phyloP scores from a whole-genome alignment of 2,329 filamentous ascomycete species.

The Huntiella moniliformis region DNA sequence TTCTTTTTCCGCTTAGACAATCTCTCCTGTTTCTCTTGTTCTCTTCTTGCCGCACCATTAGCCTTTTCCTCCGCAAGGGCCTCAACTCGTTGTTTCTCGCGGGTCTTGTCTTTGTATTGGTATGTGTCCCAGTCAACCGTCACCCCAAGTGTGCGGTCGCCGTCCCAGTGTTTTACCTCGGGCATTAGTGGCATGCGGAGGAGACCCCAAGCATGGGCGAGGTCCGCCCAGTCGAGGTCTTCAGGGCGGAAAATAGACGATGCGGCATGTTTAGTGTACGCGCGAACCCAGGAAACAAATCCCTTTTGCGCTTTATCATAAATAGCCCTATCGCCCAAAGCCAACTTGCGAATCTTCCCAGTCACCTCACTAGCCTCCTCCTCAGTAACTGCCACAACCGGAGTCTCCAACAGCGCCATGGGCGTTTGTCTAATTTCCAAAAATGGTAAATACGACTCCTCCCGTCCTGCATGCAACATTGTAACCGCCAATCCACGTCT shows the following conservation, averaged over 20 bases:
- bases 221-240: slow-evolving; percentile 70
- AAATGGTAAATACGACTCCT: slow-evolving; percentile 81
- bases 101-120: slow-evolving; percentile 51
- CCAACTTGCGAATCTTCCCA: slow-evolving; percentile 39
- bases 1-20: slow-evolving; percentile 40
- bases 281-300: slow-evolving; percentile 84
- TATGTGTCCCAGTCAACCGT: slow-evolving; percentile 49
- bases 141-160: slow-evolving; percentile 43
- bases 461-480: slow-evolving; percentile 64
- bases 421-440: slow-evolving; percentile 76
- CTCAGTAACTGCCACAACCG: slow-evolving; percentile 36
- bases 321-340: slow-evolving; percentile 34
- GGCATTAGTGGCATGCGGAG: slow-evolving; percentile 85
- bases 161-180: slow-evolving; percentile 56
- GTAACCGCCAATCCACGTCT: slow-evolving; percentile 70
- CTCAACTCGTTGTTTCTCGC: slow-evolving; percentile 45
- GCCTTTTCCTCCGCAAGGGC: slow-evolving; percentile 33
- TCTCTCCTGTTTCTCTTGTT: slow-evolving; percentile 21
- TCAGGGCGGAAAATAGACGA: slow-evolving; percentile 72
- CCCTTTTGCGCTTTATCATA: slow-evolving; percentile 80
- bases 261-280: slow-evolving; percentile 80
- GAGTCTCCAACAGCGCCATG: slow-evolving; percentile 42
- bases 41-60: slow-evolving; percentile 22
- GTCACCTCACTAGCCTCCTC: slow-evolving; percentile 40
- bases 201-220: slow-evolving; percentile 70